Evolutionary conservation across 306 rosid species (phyloP), one percentile per base, ranked within the genome.

Genomic region (Quercus gilva): DNA sequence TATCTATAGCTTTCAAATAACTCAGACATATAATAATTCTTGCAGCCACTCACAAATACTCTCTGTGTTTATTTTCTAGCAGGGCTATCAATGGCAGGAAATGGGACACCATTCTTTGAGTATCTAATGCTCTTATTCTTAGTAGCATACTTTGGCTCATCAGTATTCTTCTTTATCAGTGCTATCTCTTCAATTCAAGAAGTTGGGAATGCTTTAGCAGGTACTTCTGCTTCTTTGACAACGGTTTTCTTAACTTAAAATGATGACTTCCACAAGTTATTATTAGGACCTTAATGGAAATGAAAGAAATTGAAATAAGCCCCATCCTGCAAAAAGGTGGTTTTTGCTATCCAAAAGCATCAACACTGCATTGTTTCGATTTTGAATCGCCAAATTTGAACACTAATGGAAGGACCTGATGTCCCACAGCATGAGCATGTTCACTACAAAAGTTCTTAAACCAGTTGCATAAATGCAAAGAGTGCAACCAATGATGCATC

Each of bases 141-240:
- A 2, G 61, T 72, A 21, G 76, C 76, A 2, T 72, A 72, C 41
- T 72, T 52, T 72, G 76, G 76, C 9, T 52, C 61, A 26, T 52
- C 63, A 72, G 63, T 72, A 60, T 72, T 72, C 73, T 69, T 69
- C 76, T 52, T 72, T 5, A 31, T 72, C 43, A 26, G 76, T 52
- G 37, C 76, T 18, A 72, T 52, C 61, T 72, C 76, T 72, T 52
- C 61, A 72, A 52, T 53, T 52, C 76, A 43, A 28, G 61, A 72
- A 52, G 76, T 52, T 26, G 76, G 76, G 35, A 72, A 53, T 18
- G 61, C 76, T 72, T 53, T 72, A 19, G 76, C 61, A 72, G 61
- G 61, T 52, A 23, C 11, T 23, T 49, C 10, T 49, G 35, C 57
- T 72, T 60, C 33, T 60, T 14, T 60, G 67, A 37, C 10, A 6